Conservation (phyloP, 2,329 filamentous ascomycete genomes). For the Sordariomycetes sp. region DNA sequence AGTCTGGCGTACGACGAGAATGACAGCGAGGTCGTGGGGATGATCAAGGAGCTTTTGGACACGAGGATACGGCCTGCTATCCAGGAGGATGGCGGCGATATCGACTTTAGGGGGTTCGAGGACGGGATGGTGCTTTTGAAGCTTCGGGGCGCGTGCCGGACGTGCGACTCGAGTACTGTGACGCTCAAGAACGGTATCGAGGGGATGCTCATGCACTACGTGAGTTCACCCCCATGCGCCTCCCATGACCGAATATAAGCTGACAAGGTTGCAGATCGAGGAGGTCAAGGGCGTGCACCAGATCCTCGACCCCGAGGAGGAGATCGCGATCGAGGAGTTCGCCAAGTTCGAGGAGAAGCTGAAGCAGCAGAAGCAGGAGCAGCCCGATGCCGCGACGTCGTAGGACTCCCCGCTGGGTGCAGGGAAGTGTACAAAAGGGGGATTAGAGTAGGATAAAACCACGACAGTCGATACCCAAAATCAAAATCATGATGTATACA, state of each 20-base stretch:
- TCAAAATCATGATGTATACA: not conserved
- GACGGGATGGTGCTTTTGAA: slow-evolving; percentile 71
- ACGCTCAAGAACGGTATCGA: slow-evolving; percentile 97
- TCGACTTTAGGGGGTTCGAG: slow-evolving; percentile 85
- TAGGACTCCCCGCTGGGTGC: not conserved
- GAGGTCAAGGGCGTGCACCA: slow-evolving; percentile 90
- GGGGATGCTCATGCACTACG: slow-evolving; percentile 95
- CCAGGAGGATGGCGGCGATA: slow-evolving; percentile 94
- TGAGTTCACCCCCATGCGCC: slow-evolving; percentile 29
- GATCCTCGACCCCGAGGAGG: slow-evolving; percentile 83
- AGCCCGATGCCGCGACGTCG: not conserved
- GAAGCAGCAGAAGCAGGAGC: slow-evolving; percentile 35
- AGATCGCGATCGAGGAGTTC: slow-evolving; percentile 77
- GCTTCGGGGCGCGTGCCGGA: slow-evolving; percentile 82
- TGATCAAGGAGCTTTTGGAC: slow-evolving; percentile 97
- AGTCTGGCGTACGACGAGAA: slow-evolving; percentile 75
- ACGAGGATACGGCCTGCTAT: slow-evolving; percentile 91
- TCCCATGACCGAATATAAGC: not conserved
- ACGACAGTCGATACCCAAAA: not conserved
- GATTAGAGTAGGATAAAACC: not conserved
- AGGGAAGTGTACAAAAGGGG: not conserved
- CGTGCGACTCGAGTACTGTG: slow-evolving; percentile 92
- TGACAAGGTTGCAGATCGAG: slow-evolving; percentile 54
- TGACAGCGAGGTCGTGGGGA: slow-evolving; percentile 86
- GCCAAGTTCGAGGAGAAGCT: slow-evolving; percentile 86